Evolutionary conservation across 2,329 filamentous ascomycete genomes (phyloP), one percentile per base, ranked within the genome.

Genomic region (Endothia cerciana): DNA sequence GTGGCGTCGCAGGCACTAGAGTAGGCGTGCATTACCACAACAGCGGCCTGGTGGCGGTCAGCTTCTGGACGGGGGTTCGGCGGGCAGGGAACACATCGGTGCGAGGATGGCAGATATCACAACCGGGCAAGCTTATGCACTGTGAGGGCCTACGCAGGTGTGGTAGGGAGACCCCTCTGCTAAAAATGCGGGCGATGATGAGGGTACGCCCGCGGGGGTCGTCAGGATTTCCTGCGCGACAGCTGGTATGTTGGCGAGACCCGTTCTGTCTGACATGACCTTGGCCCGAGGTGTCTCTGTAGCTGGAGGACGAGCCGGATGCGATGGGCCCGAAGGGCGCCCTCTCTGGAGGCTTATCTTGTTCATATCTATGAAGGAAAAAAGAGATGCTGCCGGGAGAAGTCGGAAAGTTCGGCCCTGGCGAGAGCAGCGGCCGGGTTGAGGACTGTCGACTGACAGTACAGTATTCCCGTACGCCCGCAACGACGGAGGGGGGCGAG

Each of bases 311-410:
- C n/a, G n/a, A 4, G n/a, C 22, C 10, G 41, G 41, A 36, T 36
- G 33, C 33, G 33, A 36, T 19, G 45, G 22, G 22, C 45, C 25
- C 15, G 15, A 25, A 11, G 25, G 45, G 45, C 45, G 45, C 45
- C 10, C 22, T n/a, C n/a, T 45, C 17, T 45, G 17, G 19, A 45
- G 3, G 41, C 41, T n/a, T 45, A 45, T 45, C 41, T 45, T 10
- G 41, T 45, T 7, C n/a, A 36, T 36, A 36, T 10, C 43, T 15
- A 47, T n/a, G n/a, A n/a, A n/a, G n/a, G n/a, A n/a, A n/a, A n/a
- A n/a, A n/a, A n/a, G n/a, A n/a, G n/a, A 38, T 7, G 59, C 40
- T 13, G n/a, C 55, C 33, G 59, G 59, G 47, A 61, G 28, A 61
- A 53, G 22, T 53, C 59, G 59, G 59, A 45, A n/a, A 51, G 28